Base-by-base conservation (phyloP, 345 rosid species). In the Eucalyptus globulus region DNA sequence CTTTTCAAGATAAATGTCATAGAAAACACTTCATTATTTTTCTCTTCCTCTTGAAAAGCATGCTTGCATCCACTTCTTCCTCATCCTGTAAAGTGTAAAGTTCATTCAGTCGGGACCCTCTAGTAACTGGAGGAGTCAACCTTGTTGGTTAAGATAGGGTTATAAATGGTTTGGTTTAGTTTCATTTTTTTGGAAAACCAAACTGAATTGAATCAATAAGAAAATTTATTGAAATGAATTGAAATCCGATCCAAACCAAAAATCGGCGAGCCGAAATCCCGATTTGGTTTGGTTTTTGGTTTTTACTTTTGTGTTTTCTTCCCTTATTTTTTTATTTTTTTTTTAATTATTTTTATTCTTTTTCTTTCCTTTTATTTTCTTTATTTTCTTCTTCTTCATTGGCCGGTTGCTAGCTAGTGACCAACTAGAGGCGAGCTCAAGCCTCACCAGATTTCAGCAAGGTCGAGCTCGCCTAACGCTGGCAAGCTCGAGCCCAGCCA, bases 351-450 rank as follows among this genome's bases (percentile, higher is more conserved):
- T 50, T 14, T 49, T 14, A 49, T 50, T 5, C 7, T 15, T 14
- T 50, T 50, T 50, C 51, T 49, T 47, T 47, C 49, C 49, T 12
- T 49, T 49, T 49, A 0, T 16, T 49, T 49, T 47, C 1, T 47
- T 49, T 3, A 37, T 53, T 53, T 53, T 53, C 58, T 53, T 53
- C 58, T 53, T 53, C 26, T 19, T 53, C 10, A 53, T 53, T 53
- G 10, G 24, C 1, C 22, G 2, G 4, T 19, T 0, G 1, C 7
- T 17, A 0, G 56, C 9, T 3, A 1, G 56, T 0, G 4, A 53
- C 0, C 10, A 1, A 1, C 10, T 1, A 1, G 2, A 53, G 24
- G 58, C 0, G 58, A 53, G 58, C 58, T 53, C 4, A 4, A 53
- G 24, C 24, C 1, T 19, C 5, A 1, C 24, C 1, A 8, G 2